phyloP scores from a whole-genome alignment of 345 rosid species.

The Eucalyptus regnans region DNA sequence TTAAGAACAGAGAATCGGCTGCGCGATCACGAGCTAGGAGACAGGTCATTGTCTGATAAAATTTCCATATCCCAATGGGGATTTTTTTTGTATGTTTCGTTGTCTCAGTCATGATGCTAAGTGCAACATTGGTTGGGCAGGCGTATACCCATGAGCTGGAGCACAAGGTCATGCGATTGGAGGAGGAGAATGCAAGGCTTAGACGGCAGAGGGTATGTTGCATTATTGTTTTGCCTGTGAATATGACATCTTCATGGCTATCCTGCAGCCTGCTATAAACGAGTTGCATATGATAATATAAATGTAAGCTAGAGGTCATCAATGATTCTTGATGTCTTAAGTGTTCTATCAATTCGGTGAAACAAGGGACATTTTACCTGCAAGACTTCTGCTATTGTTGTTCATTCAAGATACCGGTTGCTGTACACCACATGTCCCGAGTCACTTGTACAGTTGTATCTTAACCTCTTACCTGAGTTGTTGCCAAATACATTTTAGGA shows the following conservation, averaged over 20 bases:
- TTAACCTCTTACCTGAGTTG: background rate
- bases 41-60: background rate
- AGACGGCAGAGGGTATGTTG: background rate
- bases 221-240: background rate
- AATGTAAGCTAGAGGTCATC: background rate
- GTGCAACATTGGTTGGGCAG: background rate
- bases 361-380: background rate
- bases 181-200: background rate
- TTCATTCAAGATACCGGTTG: background rate
- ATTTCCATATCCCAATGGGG: background rate
- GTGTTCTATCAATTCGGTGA: background rate
- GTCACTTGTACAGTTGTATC: background rate
- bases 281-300: background rate
- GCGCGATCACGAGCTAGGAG: constrained; percentile 6
- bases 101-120: background rate
- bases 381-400: background rate
- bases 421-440: background rate
- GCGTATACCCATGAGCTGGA: background rate
- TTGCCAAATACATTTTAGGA: background rate
- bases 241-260: background rate
- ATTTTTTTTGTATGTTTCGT: background rate
- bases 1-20: constrained; percentile 7
- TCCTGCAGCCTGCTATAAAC: background rate
- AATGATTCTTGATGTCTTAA: background rate
- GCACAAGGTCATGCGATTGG: background rate